These are phyloP conservation scores for Hirschioporus abietinus DNA, from an alignment of 768 basidiomycete genomes.

Conservation along the genomic window DNA sequence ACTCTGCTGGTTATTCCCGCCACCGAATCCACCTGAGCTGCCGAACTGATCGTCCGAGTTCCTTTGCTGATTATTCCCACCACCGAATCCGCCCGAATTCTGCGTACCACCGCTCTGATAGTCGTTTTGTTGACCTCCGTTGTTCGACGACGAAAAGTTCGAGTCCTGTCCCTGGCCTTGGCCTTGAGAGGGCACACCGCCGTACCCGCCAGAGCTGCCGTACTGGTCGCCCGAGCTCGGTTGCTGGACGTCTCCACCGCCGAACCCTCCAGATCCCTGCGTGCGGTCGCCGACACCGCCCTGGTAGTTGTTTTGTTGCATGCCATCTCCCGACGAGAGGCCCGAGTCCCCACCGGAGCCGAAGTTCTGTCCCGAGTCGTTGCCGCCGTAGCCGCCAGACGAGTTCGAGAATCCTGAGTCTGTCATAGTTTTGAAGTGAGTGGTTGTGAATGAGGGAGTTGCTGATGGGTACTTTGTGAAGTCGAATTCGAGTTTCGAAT, in stretches of 20 bases:
- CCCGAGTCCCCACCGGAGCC: background rate
- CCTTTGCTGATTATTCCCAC: too few species aligned
- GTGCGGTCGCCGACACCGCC: background rate
- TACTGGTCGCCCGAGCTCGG: background rate
- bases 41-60: too few species aligned
- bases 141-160: background rate
- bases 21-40: too few species aligned
- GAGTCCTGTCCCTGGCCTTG: background rate
- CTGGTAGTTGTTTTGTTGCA: background rate
- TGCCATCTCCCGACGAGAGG: background rate
- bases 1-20: too few species aligned
- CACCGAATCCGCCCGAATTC: too few species aligned
- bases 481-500: too few species aligned
- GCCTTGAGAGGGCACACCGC: background rate
- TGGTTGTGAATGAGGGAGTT: too few species aligned
- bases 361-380: background rate
- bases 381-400: background rate
- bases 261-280: background rate
- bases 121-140: too few species aligned
- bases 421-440: background rate
- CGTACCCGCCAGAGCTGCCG: background rate
- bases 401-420: background rate
- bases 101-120: too few species aligned
- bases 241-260: background rate
- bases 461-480: too few species aligned